These are phyloP conservation scores for Dryadomyces quercus-mongolicae DNA, from an alignment of 2,329 filamentous ascomycete species.

Conservation along the genomic window DNA sequence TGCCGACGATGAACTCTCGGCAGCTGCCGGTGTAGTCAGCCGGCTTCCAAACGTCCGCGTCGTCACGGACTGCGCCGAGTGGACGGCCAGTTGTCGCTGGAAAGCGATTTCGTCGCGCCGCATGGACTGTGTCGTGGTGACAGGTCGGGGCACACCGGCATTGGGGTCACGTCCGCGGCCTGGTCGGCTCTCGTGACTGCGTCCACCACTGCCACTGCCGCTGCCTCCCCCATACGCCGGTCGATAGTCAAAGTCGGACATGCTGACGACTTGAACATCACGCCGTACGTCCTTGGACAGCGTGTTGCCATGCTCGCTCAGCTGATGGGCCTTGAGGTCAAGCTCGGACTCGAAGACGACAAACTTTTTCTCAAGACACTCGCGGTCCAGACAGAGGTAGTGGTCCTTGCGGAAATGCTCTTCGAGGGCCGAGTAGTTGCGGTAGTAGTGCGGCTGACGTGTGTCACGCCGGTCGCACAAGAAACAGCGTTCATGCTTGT, in stretches of 20 bases:
- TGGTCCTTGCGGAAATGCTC: constrained; percentile 81
- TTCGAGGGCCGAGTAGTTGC: constrained; percentile 78
- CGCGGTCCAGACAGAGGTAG: constrained; percentile 69
- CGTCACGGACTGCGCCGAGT: constrained; percentile 70
- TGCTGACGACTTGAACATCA: constrained; percentile 75
- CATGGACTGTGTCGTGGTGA: constrained; percentile 67
- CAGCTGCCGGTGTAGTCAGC: constrained; percentile 41
- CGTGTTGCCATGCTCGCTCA: constrained; percentile 68
- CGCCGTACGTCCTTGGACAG: constrained; percentile 73
- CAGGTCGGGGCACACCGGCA: constrained; percentile 57
- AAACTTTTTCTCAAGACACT: constrained; percentile 95
- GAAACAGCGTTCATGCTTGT: constrained; percentile 90
- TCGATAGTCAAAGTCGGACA: constrained; percentile 74
- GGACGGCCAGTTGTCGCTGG: constrained; percentile 83
- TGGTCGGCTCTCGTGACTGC: constrained; percentile 27
- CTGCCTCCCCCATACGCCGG: constrained; percentile 51
- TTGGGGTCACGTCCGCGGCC: constrained; percentile 77
- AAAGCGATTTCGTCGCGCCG: constrained; percentile 81
- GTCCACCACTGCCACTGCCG: constrained; percentile 21
- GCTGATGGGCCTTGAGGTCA: constrained; percentile 86
- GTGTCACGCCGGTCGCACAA: constrained; percentile 68
- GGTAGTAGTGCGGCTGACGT: constrained; percentile 76
- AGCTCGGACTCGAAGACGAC: constrained; percentile 92
- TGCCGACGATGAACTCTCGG: constrained; percentile 7
- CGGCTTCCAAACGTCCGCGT: constrained; percentile 77